A percentile compares a stretch with the other conserved stretches of the same genome.
Evolutionary conservation across 306 rosid species (phyloP).

Genomic region (Cucumis hystrix): DNA sequence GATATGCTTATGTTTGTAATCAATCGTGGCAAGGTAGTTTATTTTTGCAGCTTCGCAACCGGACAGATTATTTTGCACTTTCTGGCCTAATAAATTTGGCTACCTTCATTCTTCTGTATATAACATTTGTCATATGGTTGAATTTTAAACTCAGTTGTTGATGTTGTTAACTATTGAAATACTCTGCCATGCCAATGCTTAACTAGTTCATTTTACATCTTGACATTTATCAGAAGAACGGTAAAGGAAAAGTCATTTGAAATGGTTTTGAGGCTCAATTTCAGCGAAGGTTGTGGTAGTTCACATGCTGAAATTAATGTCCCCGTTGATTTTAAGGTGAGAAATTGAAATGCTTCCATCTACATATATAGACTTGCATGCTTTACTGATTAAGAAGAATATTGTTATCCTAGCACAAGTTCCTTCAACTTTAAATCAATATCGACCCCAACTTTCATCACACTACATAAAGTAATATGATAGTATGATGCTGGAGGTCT

Average conservation of each 20-base stretch:
- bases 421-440: neutral
- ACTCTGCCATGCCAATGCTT: neutral
- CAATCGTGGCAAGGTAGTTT: neutral
- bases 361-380: neutral
- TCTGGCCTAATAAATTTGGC: neutral
- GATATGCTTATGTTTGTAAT: neutral
- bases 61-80: neutral
- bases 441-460: neutral
- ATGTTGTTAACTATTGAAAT: neutral
- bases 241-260: constrained; percentile 50
- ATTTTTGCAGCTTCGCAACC: neutral
- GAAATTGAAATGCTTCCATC: constrained; percentile 6
- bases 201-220: constrained; percentile 8
- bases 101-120: neutral
- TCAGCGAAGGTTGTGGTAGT: constrained; percentile 79
- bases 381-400: neutral
- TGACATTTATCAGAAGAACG: constrained; percentile 59
- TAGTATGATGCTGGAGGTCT: neutral
- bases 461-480: neutral
- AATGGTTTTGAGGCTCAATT: constrained; percentile 71
- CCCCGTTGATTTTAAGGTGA: constrained; percentile 76
- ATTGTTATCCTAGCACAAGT: neutral
- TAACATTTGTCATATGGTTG: neutral
- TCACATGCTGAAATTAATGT: constrained; percentile 43
- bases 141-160: neutral